Conservation (phyloP, 805 yeast species). For the Candida silvatica region DNA sequence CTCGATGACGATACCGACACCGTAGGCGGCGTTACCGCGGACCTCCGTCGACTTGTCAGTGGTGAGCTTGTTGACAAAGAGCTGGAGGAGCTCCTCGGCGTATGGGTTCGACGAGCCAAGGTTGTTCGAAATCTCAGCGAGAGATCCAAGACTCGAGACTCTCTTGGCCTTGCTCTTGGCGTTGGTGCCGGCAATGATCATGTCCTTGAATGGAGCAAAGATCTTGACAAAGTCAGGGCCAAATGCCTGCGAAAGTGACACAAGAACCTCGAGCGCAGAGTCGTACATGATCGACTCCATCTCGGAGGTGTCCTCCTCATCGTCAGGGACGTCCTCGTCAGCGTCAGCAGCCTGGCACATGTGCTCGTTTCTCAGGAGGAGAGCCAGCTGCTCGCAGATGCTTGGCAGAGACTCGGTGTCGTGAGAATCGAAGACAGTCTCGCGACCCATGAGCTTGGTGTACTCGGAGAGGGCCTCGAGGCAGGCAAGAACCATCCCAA, state of each 20-base stretch:
- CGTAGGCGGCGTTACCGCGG: slow-evolving; percentile 92
- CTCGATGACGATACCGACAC: slow-evolving; percentile 73
- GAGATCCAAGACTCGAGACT: slow-evolving; percentile 76
- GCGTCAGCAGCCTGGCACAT: slow-evolving; percentile 73
- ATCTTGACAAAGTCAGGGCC: slow-evolving; percentile 68
- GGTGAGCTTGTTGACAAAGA: slow-evolving; percentile 60
- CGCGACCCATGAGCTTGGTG: slow-evolving; percentile 62
- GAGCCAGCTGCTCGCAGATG: slow-evolving; percentile 63
- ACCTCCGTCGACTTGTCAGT: slow-evolving; percentile 79
- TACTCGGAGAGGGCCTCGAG: slow-evolving; percentile 68
- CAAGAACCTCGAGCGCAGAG: slow-evolving; percentile 78
- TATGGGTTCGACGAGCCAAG: slow-evolving; percentile 60
- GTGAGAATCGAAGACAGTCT: slow-evolving; percentile 55
- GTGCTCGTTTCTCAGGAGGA: slow-evolving; percentile 74
- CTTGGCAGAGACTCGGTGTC: slow-evolving; percentile 50
- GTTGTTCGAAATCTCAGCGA: slow-evolving; percentile 82
- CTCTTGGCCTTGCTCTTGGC: slow-evolving; percentile 68
- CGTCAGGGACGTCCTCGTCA: slow-evolving; percentile 24
- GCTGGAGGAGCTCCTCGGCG: slow-evolving; percentile 59
- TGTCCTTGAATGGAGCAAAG: slow-evolving; percentile 63
- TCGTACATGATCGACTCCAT: slow-evolving; percentile 68
- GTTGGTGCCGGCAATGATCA: slow-evolving; percentile 45
- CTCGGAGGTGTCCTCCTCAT: slow-evolving; percentile 38
- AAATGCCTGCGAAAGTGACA: slow-evolving; percentile 65
- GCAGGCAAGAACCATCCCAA: slow-evolving; percentile 70